These are phyloP conservation scores for Fusarium falciforme DNA, from an alignment of 2,329 filamentous ascomycete genomes.

Conservation along the genomic window DNA sequence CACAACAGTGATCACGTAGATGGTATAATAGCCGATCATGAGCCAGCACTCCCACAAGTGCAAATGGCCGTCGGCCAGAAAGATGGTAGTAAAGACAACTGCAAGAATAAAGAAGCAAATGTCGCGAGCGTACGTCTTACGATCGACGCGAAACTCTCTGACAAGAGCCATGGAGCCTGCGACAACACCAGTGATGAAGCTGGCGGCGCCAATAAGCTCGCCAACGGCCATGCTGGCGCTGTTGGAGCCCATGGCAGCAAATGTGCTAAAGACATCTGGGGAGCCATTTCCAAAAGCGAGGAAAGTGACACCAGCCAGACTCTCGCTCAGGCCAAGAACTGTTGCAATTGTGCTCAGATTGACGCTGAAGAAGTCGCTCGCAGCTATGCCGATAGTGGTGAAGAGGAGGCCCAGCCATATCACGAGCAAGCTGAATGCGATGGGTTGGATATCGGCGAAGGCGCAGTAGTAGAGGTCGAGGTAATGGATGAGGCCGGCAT, in stretches of 20 bases:
- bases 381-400: slow-evolving; percentile 96
- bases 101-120: slow-evolving; percentile 92
- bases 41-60: slow-evolving; percentile 87
- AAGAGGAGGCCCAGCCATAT: slow-evolving; percentile 91
- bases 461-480: slow-evolving; percentile 91
- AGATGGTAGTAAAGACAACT: slow-evolving; percentile 86
- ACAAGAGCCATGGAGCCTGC: slow-evolving; percentile 97
- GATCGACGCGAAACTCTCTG: slow-evolving; percentile 91
- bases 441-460: slow-evolving; percentile 72
- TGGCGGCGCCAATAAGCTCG: slow-evolving; percentile 92
- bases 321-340: slow-evolving; percentile 93
- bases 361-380: slow-evolving; percentile 98
- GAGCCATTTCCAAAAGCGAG: slow-evolving; percentile 97
- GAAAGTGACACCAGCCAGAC: slow-evolving; percentile 94
- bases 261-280: slow-evolving; percentile 97
- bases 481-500: slow-evolving; percentile 90
- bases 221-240: slow-evolving; percentile 97
- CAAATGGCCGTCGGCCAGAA: slow-evolving; percentile 85
- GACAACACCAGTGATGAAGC: slow-evolving; percentile 96
- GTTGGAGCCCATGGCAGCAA: slow-evolving; percentile 96
- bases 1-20: slow-evolving; percentile 91
- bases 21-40: slow-evolving; percentile 92
- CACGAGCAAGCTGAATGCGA: slow-evolving; percentile 84
- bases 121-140: slow-evolving; percentile 90
- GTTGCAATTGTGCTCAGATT: slow-evolving; percentile 93